Evolutionary conservation across 2,329 filamentous ascomycete species (phyloP).

Genomic region (Verticillium nubilum): DNA sequence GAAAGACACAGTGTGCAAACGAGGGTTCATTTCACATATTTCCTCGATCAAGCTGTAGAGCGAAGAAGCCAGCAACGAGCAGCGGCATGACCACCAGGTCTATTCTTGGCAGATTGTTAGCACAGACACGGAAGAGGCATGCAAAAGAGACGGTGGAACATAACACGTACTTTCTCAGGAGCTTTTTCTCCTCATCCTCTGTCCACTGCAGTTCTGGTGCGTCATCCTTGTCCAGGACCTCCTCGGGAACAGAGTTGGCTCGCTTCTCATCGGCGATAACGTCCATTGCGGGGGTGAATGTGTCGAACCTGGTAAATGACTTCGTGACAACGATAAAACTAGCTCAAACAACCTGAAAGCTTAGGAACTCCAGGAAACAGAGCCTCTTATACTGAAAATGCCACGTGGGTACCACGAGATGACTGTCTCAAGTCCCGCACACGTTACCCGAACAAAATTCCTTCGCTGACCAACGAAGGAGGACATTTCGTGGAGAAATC

Average conservation of each 20-base stretch:
- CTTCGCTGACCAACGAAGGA: not conserved
- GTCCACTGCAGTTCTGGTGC: slow-evolving; percentile 12
- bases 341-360: not conserved
- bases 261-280: not conserved
- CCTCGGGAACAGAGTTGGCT: not conserved
- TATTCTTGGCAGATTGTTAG: slow-evolving; percentile 23
- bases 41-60: slow-evolving; percentile 29
- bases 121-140: not conserved
- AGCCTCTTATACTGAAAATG: not conserved
- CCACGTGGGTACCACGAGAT: not conserved
- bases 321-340: not conserved
- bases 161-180: slow-evolving; percentile 23
- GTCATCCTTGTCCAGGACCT: not conserved
- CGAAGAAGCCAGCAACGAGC: slow-evolving; percentile 39
- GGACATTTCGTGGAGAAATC: not conserved
- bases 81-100: slow-evolving; percentile 40
- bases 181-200: slow-evolving; percentile 18
- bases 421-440: not conserved
- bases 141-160: not conserved
- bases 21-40: slow-evolving; percentile 22
- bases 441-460: not conserved
- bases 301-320: not conserved
- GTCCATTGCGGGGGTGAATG: not conserved
- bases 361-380: not conserved
- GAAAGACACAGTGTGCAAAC: not conserved